Conservation (phyloP, 345 rosid genomes). For the Populus nigra region DNA sequence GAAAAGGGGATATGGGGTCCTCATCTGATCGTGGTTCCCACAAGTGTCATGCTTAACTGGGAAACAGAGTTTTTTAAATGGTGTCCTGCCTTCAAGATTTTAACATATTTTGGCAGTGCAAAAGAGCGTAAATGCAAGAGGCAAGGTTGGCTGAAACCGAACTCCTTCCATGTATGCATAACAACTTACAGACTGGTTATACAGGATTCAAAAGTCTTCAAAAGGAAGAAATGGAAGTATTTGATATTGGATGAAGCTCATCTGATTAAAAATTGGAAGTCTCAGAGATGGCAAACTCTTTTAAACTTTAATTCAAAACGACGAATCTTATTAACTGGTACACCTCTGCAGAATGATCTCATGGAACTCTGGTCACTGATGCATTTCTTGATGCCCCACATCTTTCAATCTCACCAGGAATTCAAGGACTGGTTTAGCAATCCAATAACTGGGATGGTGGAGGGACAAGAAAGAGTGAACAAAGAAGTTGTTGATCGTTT, state of each 20-base stretch:
- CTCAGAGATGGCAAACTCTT: slow-evolving; percentile 99
- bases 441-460: slow-evolving; percentile 99
- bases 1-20: slow-evolving; percentile 99
- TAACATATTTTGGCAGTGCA: slow-evolving; percentile 98
- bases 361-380: slow-evolving; percentile 99
- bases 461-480: slow-evolving; percentile 96
- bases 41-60: slow-evolving; percentile 99
- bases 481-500: slow-evolving; percentile 97
- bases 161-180: slow-evolving; percentile 93
- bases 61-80: slow-evolving; percentile 99
- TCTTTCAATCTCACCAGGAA: slow-evolving; percentile 99
- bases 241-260: slow-evolving; percentile 99
- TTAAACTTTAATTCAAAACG: slow-evolving; percentile 96
- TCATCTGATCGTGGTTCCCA: slow-evolving; percentile 98
- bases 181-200: slow-evolving; percentile 95
- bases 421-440: slow-evolving; percentile 99
- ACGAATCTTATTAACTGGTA: slow-evolving; percentile 91
- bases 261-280: slow-evolving; percentile 98
- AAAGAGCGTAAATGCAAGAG: slow-evolving; percentile 94
- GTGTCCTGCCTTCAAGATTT: slow-evolving; percentile 99
- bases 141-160: slow-evolving; percentile 99
- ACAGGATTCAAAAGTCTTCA: slow-evolving; percentile 94
- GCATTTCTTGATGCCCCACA: slow-evolving; percentile 99
- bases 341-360: slow-evolving; percentile 98
- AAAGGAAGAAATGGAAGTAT: slow-evolving; percentile 99